Conservation (phyloP, 2,329 filamentous ascomycete genomes). For the Phialemonium atrogriseum region DNA sequence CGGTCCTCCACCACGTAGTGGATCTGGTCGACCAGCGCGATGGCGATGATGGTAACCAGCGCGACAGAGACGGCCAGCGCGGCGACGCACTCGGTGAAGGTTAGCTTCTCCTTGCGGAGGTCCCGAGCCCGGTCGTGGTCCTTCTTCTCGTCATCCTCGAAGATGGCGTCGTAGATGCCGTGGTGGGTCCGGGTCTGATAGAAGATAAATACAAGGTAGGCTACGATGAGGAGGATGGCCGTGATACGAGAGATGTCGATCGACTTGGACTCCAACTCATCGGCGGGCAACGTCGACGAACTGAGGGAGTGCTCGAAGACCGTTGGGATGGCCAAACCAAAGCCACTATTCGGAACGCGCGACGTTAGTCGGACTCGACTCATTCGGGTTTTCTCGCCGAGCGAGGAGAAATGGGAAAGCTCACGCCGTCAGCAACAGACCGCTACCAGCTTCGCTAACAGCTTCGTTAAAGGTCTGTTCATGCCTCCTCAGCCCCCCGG, state of each 20-base stretch:
- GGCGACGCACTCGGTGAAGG: constrained; percentile 62
- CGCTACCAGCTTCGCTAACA: constrained; percentile 71
- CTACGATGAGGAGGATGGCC: constrained; percentile 60
- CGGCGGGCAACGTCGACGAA: constrained; percentile 13
- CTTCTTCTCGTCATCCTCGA: constrained; percentile 60
- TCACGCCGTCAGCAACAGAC: constrained; percentile 68
- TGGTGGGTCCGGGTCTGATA: constrained; percentile 76
- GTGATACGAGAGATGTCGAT: constrained; percentile 63
- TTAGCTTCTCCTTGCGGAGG: constrained; percentile 57
- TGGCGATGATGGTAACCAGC: constrained; percentile 65
- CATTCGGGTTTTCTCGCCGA: constrained; percentile 7
- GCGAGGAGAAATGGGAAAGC: constrained; percentile 25
- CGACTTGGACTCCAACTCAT: constrained; percentile 40
- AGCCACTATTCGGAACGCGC: constrained; percentile 24
- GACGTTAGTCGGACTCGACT: neutral
- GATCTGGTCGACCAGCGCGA: constrained; percentile 68
- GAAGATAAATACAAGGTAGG: constrained; percentile 58
- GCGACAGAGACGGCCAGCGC: constrained; percentile 56
- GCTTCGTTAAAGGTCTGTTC: constrained; percentile 66
- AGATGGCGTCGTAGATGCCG: constrained; percentile 65
- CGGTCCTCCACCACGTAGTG: constrained; percentile 41
- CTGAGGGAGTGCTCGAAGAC: constrained; percentile 45
- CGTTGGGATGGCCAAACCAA: constrained; percentile 43
- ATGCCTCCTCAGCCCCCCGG: constrained; percentile 60
- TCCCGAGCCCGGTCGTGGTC: constrained; percentile 59